Evolutionary conservation across 2,329 filamentous ascomycete genomes (phyloP).

Genomic region (Stemphylium beticola): DNA sequence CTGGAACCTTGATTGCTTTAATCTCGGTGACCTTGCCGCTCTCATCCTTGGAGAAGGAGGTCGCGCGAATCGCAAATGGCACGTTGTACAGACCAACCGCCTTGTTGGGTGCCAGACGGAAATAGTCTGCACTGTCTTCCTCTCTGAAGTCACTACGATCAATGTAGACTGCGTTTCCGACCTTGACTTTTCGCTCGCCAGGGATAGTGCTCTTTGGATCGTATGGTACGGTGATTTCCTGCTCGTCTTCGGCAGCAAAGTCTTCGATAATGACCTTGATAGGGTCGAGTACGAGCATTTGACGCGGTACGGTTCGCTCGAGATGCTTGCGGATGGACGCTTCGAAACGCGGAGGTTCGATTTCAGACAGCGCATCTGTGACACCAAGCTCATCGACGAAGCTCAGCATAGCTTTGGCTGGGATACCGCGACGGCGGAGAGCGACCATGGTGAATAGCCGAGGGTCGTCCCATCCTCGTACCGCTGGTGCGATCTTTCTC

Average conservation of each 20-base stretch:
- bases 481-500: constrained; percentile 58
- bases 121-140: constrained; percentile 74
- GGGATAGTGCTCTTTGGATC: constrained; percentile 73
- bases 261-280: constrained; percentile 83
- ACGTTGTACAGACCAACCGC: constrained; percentile 75
- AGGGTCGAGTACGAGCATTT: constrained; percentile 90
- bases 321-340: constrained; percentile 84
- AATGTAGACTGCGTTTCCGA: constrained; percentile 84
- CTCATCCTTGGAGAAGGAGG: constrained; percentile 70
- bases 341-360: constrained; percentile 83
- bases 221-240: constrained; percentile 76
- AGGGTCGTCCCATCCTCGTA: constrained; percentile 90
- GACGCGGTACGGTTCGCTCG: constrained; percentile 82
- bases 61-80: constrained; percentile 72
- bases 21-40: constrained; percentile 71
- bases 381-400: constrained; percentile 93
- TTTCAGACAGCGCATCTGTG: constrained; percentile 79
- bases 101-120: constrained; percentile 77
- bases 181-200: constrained; percentile 62
- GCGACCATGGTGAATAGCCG: constrained; percentile 86
- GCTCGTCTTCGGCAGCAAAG: constrained; percentile 69
- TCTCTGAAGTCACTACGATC: constrained; percentile 81
- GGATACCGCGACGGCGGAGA: constrained; percentile 82
- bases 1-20: constrained; percentile 70
- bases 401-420: constrained; percentile 84